Evolutionary conservation across 2,329 filamentous ascomycete genomes (phyloP).

Genomic region (Ceratocystiopsis minuta): DNA sequence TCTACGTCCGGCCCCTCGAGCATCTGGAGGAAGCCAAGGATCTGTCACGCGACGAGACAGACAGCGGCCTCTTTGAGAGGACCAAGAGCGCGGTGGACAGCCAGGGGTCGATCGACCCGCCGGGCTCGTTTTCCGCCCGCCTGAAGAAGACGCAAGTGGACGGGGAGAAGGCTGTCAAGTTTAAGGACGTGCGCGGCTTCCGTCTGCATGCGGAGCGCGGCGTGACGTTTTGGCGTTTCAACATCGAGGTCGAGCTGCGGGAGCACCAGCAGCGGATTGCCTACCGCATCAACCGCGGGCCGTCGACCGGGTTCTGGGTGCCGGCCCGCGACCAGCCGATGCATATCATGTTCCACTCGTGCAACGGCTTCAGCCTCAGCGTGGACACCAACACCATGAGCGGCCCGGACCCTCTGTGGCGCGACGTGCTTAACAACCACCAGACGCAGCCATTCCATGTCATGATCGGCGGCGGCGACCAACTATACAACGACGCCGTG

Average conservation of each 20-base stretch:
- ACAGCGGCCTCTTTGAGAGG: conserved; percentile 66
- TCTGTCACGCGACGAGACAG: conserved; percentile 60
- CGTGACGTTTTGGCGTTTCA: conserved; percentile 94
- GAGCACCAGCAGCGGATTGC: conserved; percentile 69
- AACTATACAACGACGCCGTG: conserved; percentile 85
- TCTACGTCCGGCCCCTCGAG: conserved; percentile 82
- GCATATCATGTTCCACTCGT: conserved; percentile 98
- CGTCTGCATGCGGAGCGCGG: conserved; percentile 72
- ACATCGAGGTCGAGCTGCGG: conserved; percentile 74
- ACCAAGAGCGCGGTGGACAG: conserved; percentile 35
- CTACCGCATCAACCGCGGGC: conserved; percentile 87
- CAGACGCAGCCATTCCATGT: conserved; percentile 89
- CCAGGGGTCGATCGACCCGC: conserved; percentile 25
- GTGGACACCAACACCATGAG: conserved; percentile 66
- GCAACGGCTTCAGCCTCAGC: conserved; percentile 80
- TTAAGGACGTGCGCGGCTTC: conserved; percentile 66
- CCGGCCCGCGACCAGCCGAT: conserved; percentile 69
- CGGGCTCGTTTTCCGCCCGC: conserved; percentile 35
- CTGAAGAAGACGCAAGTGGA: conserved; percentile 40
- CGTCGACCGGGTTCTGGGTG: conserved; percentile 85
- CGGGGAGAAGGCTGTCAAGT: conserved; percentile 65
- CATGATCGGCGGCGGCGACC: conserved; percentile 93
- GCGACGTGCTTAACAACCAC: conserved; percentile 83
- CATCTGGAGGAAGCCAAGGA: conserved; percentile 64
- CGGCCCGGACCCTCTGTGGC: conserved; percentile 91